Conservation (phyloP, 2,329 filamentous ascomycete species). For the Monosporascus sp. region DNA sequence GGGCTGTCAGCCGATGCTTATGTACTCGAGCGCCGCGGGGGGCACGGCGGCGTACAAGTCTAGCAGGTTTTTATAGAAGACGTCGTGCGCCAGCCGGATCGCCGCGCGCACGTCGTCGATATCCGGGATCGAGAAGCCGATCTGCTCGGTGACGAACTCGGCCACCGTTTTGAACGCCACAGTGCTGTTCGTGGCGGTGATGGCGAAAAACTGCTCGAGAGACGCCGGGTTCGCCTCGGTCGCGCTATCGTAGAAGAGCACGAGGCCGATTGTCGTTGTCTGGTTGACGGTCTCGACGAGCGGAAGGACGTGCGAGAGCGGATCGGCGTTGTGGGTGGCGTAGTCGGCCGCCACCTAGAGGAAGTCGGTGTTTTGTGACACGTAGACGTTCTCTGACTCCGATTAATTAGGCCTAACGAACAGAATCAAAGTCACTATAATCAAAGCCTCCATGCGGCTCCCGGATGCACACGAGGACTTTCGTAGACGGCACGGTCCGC, state of each 20-base stretch:
- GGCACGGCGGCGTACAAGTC: constrained; percentile 14
- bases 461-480: constrained; percentile 15
- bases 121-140: constrained; percentile 25
- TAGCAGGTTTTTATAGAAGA: constrained; percentile 16
- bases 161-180: constrained; percentile 30
- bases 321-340: constrained; percentile 16
- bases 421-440: constrained; percentile 4
- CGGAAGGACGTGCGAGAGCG: constrained; percentile 18
- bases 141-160: constrained; percentile 28
- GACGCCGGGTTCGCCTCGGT: constrained; percentile 24
- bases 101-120: constrained; percentile 25
- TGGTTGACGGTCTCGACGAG: constrained; percentile 15
- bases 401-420: too few species aligned
- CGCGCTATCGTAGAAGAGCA: constrained; percentile 32
- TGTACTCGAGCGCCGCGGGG: constrained; percentile 10
- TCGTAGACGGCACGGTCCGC: constrained; percentile 5
- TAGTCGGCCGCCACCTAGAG: constrained; percentile 16
- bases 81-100: constrained; percentile 16
- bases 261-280: constrained; percentile 23
- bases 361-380: not conserved
- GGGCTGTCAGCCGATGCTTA: constrained; percentile 27
- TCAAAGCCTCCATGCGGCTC: constrained; percentile 13
- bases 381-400: too few species aligned
- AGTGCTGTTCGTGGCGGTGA: constrained; percentile 28
- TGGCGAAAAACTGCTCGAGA: constrained; percentile 31